Conservation (phyloP, 2,329 filamentous ascomycete species). For the Dactylellina haptotyla region DNA sequence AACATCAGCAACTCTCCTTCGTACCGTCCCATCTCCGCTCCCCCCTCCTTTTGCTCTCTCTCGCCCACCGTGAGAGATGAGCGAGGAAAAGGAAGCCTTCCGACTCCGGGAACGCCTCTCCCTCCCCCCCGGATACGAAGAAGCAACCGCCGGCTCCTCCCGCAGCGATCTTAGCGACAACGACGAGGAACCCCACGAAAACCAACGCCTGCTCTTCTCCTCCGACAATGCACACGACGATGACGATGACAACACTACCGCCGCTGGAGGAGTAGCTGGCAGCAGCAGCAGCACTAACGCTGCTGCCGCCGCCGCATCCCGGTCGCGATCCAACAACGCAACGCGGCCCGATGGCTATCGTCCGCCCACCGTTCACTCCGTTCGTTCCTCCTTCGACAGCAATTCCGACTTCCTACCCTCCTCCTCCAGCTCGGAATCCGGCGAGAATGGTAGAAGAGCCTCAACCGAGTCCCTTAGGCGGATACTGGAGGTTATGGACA, state of each 20-base stretch:
- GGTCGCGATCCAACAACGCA: conserved; percentile 60
- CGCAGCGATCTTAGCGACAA: conserved; percentile 47
- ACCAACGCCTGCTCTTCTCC: conserved; percentile 48
- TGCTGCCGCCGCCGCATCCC: conserved; percentile 17
- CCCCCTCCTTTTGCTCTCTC: neutral
- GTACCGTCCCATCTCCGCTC: neutral
- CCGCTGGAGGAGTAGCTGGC: conserved; percentile 9
- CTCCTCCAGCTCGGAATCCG: conserved; percentile 58
- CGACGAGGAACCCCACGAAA: conserved; percentile 47
- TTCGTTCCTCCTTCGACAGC: conserved; percentile 52
- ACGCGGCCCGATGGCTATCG: conserved; percentile 62
- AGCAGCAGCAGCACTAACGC: conserved; percentile 3
- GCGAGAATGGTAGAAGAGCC: conserved; percentile 61
- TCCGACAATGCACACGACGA: conserved; percentile 35
- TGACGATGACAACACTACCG: neutral
- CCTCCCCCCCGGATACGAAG: conserved; percentile 52
- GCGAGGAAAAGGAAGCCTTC: conserved; percentile 54
- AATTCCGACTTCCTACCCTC: conserved; percentile 70
- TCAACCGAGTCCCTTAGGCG: conserved; percentile 66
- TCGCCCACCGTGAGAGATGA: conserved; percentile 28
- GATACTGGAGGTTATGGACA: conserved; percentile 71
- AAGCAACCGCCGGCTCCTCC: conserved; percentile 49
- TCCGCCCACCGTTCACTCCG: conserved; percentile 43
- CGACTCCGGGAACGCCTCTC: conserved; percentile 51
- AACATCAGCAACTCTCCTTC: neutral